Evolutionary conservation across 176 grass and related monocot genomes (phyloP), one percentile per base, ranked within the genome.

Genomic region (Oryza officinalis): DNA sequence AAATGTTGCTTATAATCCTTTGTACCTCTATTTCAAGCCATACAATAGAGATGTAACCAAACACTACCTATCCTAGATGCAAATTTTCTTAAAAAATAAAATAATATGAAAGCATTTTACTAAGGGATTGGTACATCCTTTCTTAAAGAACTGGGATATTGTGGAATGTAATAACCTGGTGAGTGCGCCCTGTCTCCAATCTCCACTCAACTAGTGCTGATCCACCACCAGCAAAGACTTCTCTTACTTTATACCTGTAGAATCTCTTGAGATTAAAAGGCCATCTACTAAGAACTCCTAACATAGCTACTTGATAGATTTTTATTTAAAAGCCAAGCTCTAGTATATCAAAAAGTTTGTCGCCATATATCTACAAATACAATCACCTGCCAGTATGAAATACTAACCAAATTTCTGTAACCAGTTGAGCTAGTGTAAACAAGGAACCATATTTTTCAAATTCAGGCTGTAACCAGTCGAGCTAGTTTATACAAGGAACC

Each of bases 151-250:
- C 1, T 30, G 67, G 40, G 67, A 32, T 49, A 18, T 38, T 1
- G 4, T 2, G 67, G 38, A 27, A 63, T 6, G n/a, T 67, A 71
- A 50, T 68, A 76, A 98, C 93, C 93, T 98, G 93, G 82, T 98
- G 91, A 80, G 93, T 98, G 30, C 91, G 89, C 3, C 96, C 93
- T 43, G 96, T 98, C 81, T 98, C 96, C 78, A 95, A 26, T 92
- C 85, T 95, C 96, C 96, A 95, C 69, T 98, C 87, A 38, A 95
- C 93, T 33, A 98, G 72, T 83, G 96, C 89, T 2, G 91, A 93
- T 59, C 90, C 93, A 71, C 93, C 89, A 83, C 63, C 91, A 76
- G 83, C 63, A 72, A 94, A 88, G 31, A 92, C 59, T 61, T 98
- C 87, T 30, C 78, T 92, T 89, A 95, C 87, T 88, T 95, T 91